Percentiles rank a stretch among this genome's conserved stretches.
Conservation (phyloP, 2,329 filamentous ascomycete species). For the Ambrosiella cleistominuta region DNA sequence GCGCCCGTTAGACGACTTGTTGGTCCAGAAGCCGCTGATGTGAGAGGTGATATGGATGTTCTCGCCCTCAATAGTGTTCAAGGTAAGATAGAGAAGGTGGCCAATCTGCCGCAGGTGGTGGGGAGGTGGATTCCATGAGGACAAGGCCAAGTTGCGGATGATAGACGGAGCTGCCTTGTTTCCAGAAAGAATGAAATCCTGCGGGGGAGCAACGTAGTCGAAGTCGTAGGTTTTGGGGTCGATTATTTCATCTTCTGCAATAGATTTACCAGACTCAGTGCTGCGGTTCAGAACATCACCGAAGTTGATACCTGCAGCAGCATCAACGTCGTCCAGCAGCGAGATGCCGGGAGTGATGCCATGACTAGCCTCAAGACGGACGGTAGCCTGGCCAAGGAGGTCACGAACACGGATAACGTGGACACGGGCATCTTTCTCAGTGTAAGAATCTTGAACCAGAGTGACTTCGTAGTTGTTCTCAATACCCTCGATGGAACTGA, state of each 20-base stretch:
- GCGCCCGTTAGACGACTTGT: conserved; percentile 86
- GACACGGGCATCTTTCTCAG: conserved; percentile 92
- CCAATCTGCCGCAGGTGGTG: conserved; percentile 81
- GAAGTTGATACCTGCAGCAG: conserved; percentile 23
- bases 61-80: conserved; percentile 87
- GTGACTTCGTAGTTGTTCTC: conserved; percentile 59
- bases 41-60: conserved; percentile 87
- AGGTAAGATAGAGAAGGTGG: conserved; percentile 75
- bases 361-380: conserved; percentile 72
- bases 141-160: conserved; percentile 73
- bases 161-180: conserved; percentile 65
- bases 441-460: conserved; percentile 88
- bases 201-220: conserved; percentile 46
- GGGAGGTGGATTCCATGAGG: conserved; percentile 90
- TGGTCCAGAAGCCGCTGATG: conserved; percentile 90
- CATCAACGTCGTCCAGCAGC: conserved; percentile 60
- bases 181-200: conserved; percentile 51
- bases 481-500: conserved; percentile 74
- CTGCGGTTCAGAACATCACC: conserved; percentile 2
- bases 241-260: not conserved
- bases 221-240: conserved; percentile 46
- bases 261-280: not conserved
- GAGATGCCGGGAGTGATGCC: conserved; percentile 74
- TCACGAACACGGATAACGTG: conserved; percentile 83
- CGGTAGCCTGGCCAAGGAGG: conserved; percentile 77